Evolutionary conservation across 1,284 basidiomycete species (phyloP).

Genomic region (Cutaneotrichosporon sp.): DNA sequence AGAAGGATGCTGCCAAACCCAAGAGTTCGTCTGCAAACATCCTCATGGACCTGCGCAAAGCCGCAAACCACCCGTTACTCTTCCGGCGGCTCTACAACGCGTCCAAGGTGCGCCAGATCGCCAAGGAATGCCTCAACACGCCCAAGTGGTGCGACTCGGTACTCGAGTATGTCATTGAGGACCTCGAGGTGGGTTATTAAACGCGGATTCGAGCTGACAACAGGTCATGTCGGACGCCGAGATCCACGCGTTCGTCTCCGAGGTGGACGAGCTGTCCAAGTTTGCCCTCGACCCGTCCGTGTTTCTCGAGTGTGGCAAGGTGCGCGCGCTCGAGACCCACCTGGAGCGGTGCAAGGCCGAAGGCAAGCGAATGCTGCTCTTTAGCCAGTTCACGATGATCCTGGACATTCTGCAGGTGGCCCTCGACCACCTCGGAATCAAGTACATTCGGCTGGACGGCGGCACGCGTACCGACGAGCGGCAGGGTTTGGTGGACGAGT

Average conservation of each 20-base stretch:
- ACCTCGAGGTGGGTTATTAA: conserved; percentile 62
- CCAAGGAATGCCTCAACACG: conserved; percentile 81
- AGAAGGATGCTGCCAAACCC: conserved; percentile 59
- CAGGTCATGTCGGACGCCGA: conserved; percentile 92
- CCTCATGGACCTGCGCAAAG: conserved; percentile 92
- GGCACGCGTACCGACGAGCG: conserved; percentile 89
- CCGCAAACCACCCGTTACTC: conserved; percentile 91
- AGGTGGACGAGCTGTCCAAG: conserved; percentile 75
- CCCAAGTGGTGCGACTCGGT: conserved; percentile 73
- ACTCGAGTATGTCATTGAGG: conserved; percentile 78
- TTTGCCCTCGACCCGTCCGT: conserved; percentile 68
- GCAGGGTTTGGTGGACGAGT: conserved; percentile 91
- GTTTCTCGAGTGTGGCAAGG: conserved; percentile 86
- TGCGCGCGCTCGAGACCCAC: conserved; percentile 67
- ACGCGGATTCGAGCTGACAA: conserved; percentile 22
- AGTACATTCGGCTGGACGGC: conserved; percentile 85
- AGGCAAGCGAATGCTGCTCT: conserved; percentile 80
- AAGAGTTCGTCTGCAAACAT: conserved; percentile 60
- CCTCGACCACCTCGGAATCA: conserved; percentile 67
- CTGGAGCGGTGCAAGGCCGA: conserved; percentile 65
- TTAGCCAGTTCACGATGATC: conserved; percentile 96
- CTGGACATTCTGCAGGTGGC: conserved; percentile 88
- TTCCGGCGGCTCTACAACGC: conserved; percentile 83
- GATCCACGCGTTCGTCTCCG: conserved; percentile 64
- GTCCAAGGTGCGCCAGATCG: conserved; percentile 65